phyloP scores from a whole-genome alignment of 176 grass and related monocot genomes.

The Oryza brachyantha region DNA sequence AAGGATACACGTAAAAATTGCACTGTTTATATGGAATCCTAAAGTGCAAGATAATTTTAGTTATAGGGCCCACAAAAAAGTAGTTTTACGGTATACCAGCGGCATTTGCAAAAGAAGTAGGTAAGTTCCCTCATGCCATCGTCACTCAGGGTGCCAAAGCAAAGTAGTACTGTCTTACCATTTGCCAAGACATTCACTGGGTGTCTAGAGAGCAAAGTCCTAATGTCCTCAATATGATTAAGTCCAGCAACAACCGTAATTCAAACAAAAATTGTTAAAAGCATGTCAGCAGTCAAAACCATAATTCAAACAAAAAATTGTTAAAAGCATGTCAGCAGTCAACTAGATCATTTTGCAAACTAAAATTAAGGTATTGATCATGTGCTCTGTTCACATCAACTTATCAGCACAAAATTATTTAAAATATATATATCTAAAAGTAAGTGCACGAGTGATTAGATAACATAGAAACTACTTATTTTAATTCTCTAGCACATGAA shows the following conservation, averaged over 20 bases:
- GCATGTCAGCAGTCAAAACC: neutral
- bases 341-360: neutral
- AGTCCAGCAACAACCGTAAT: neutral
- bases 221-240: neutral
- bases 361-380: neutral
- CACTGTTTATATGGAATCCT: neutral
- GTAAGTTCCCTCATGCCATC: neutral
- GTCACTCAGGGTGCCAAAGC: neutral
- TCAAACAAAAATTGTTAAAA: neutral
- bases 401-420: neutral
- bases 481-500: neutral
- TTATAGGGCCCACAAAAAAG: neutral
- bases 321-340: neutral
- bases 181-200: neutral
- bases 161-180: neutral
- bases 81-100: neutral
- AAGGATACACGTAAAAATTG: neutral
- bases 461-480: neutral
- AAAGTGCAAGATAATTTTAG: neutral
- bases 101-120: neutral
- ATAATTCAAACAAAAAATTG: neutral
- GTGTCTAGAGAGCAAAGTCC: neutral
- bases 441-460: neutral
- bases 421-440: neutral
- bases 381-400: neutral